Evolutionary conservation across 1,139 yeast species (phyloP).

Genomic region (Hanseniaspora uvarum): DNA sequence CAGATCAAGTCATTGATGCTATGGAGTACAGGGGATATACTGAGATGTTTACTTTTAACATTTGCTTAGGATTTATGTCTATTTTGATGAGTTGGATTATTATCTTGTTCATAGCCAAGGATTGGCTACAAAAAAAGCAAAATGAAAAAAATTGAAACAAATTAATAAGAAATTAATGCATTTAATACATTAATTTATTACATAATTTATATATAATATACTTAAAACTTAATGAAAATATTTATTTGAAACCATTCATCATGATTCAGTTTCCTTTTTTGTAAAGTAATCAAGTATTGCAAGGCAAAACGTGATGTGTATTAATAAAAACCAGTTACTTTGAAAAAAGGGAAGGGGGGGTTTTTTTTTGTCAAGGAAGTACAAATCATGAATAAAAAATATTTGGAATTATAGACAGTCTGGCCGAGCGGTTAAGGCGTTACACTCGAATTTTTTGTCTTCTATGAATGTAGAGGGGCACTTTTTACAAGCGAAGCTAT

Average conservation of each 20-base stretch:
- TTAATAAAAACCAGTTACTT: too few species aligned
- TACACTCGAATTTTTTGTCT: conserved; percentile 31
- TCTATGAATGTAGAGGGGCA: not conserved
- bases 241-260: too few species aligned
- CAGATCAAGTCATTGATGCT: conserved; percentile 72
- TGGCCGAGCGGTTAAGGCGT: conserved; percentile 37
- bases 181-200: too few species aligned
- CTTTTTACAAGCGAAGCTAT: conserved; percentile 18
- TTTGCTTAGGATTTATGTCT: conserved; percentile 67
- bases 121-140: conserved; percentile 35
- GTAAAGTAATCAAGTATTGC: too few species aligned
- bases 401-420: conserved; percentile 27
- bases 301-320: too few species aligned
- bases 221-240: too few species aligned
- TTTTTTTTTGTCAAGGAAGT: not conserved
- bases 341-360: too few species aligned
- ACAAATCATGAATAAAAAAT: not conserved
- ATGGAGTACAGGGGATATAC: conserved; percentile 79
- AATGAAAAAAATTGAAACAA: conserved; percentile 5
- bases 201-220: too few species aligned
- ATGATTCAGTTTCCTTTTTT: too few species aligned
- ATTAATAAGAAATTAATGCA: not conserved
- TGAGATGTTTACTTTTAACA: conserved; percentile 80
- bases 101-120: conserved; percentile 55
- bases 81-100: conserved; percentile 88